Evolutionary conservation across 139 green algal species (phyloP), one percentile per base, ranked within the genome.

Genomic region (Haematococcus lacustris): DNA sequence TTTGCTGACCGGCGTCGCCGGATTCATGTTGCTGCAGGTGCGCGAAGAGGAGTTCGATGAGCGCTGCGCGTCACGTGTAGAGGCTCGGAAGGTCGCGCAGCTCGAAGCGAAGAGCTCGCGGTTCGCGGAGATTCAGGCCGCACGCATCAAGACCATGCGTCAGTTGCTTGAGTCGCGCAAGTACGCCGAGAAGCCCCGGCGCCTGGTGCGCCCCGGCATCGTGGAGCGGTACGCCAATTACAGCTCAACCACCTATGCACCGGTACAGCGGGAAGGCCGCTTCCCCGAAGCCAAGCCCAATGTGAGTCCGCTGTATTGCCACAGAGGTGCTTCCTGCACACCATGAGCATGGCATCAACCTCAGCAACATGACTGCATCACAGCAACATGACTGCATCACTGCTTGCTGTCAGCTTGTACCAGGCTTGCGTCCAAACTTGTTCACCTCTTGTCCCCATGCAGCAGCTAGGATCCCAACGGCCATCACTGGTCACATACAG

Each of bases 61-160:
- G 39, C 60, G 61, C 13, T 50, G 80, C 62, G 68, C 62, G n/a
- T 30, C 47, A 23, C 79, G 83, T 2, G 71, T 87, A 30, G 73
- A 84, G 38, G 66, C 66, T 30, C 79, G 82, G 41, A 87, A 83
- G 70, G 66, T 84, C 43, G 68, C 53, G 3, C 40, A 82, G 73
- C 74, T 87, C 51, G 39, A 71, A 33, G 64, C 78, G 3, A 71
- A 71, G 68, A 70, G 75, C 3, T 38, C 67, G 30, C 76, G 68
- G 72, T 87, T 92, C 73, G 85, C 80, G 7, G 73, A 65, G 35
- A 87, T 91, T 65, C 85, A 89, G 71, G 30, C 73, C 38, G 75
- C 37, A 1, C 82, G 89, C 39, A 86, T 93, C 66, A 88, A 88
- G 70, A 84, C 82, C n/a, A 85, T 93, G 77, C 74, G 88, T 32